These are phyloP conservation scores for Corniculantispora saksenae DNA, from an alignment of 2,329 filamentous ascomycete genomes.

Conservation along the genomic window DNA sequence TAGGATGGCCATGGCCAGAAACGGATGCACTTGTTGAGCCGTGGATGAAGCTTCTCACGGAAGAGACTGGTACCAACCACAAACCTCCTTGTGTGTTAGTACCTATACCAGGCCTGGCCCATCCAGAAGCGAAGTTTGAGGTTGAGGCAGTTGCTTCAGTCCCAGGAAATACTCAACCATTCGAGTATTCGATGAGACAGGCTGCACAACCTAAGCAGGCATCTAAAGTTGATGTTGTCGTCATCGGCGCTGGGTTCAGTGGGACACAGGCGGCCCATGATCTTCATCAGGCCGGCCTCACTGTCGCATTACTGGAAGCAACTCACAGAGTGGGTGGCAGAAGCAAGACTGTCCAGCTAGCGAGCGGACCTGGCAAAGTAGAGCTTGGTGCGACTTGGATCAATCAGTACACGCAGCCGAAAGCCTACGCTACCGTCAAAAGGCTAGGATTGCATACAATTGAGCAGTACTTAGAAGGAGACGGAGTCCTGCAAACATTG, in stretches of 20 bases:
- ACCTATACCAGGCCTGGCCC: background rate
- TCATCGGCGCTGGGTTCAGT: background rate
- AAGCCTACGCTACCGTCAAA: conserved; percentile 11
- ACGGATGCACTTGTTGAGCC: background rate
- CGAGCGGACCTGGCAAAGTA: conserved; percentile 15
- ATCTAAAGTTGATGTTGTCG: background rate
- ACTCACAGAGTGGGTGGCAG: background rate
- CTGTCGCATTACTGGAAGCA: background rate
- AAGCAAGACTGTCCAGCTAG: background rate
- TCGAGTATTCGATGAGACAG: background rate
- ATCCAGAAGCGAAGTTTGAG: background rate
- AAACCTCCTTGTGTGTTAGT: background rate
- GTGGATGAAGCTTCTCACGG: background rate
- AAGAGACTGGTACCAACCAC: background rate
- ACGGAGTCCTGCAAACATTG: conserved; percentile 12
- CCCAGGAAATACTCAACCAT: background rate
- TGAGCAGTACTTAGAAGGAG: conserved; percentile 19
- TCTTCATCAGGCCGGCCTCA: background rate
- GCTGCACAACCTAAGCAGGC: background rate
- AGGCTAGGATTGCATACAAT: conserved; percentile 20
- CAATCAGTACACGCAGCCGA: conserved; percentile 21
- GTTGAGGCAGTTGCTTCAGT: background rate
- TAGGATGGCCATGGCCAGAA: background rate
- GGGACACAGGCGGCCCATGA: background rate
- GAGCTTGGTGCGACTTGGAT: conserved; percentile 24